Evolutionary conservation across 1,284 basidiomycete species (phyloP), one percentile per base, ranked within the genome.

Genomic region (Moesziomyces parantarcticus): DNA sequence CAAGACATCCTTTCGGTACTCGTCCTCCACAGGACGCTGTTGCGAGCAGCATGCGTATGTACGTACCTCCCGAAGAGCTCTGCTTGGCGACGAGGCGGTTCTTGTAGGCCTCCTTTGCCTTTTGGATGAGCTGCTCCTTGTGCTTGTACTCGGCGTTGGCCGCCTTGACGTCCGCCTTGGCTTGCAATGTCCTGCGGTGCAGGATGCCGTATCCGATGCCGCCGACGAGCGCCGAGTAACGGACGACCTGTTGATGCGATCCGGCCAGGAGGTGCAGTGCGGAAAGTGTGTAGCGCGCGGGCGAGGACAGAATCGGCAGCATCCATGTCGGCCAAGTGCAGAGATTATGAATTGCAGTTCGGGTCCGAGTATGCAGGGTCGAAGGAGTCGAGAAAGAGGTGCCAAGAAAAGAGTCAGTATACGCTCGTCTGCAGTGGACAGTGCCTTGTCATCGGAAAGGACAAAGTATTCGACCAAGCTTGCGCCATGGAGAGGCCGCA

Each of bases 131-230:
- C 67, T 83, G 63, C 58, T 79, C 72, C 65, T 79, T 75, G 62
- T 71, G 76, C 75, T 79, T 77, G 67, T 75, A 73, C 34, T 71
- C 78, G 25, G 72, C 62, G 46, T 90, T 88, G 80, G 92, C 89
- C 77, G 92, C 88, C 79, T 89, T 89, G 78, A 92, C 89, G 85
- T 97, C 90, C 84, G 92, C 89, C 75, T 89, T 87, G 76, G 90
- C 89, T 87, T 97, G 94, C 77, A 99, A 87, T 83, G 94, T 92
- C 82, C 92, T 89, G 84, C 91, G 91, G 88, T 98, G 96, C 79
- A 90, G 88, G 84, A 97, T 91, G 81, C 97, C 96, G 85, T 98
- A 99, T 84, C 91, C 87, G 79, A 97, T 89, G 84, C 96, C 96
- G 58, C 89, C 88, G 72, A 92, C 86, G 76, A 99, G 90, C 54